Percentiles rank a stretch among this genome's conserved stretches.
Evolutionary conservation across 1,284 basidiomycete genomes (phyloP).

Genomic region (Cutaneotrichosporon sp.): DNA sequence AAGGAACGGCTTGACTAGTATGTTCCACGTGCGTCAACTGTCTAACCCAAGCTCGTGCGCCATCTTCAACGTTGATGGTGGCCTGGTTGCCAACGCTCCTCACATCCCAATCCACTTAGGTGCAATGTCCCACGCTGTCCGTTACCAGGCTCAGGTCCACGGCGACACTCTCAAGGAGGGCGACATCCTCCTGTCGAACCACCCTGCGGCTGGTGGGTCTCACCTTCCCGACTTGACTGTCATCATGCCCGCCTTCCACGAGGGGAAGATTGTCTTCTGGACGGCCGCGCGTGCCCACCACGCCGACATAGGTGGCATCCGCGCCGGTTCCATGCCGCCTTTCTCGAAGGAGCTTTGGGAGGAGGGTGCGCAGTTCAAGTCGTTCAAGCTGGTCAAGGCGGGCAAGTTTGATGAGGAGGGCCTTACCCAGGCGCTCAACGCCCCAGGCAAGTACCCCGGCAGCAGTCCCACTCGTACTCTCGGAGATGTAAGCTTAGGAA

Average conservation of each 20-base stretch:
- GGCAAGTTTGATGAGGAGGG: conserved; percentile 59
- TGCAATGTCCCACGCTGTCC: conserved; percentile 45
- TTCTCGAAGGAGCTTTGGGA: conserved; percentile 55
- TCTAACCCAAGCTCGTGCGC: conserved; percentile 48
- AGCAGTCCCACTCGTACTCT: conserved; percentile 81
- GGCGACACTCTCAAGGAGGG: conserved; percentile 45
- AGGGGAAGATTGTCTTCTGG: conserved; percentile 49
- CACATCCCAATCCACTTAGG: conserved; percentile 49
- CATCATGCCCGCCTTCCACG: conserved; percentile 46
- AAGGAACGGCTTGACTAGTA: conserved; percentile 47
- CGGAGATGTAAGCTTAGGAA: conserved; percentile 62
- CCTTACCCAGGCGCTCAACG: conserved; percentile 78
- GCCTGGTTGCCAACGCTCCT: conserved; percentile 59
- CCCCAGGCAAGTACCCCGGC: conserved; percentile 79
- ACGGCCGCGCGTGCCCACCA: conserved; percentile 53
- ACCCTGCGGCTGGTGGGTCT: conserved; percentile 57
- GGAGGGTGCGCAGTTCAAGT: conserved; percentile 55
- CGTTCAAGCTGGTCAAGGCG: conserved; percentile 59
- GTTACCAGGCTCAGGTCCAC: conserved; percentile 38
- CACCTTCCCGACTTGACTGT: conserved; percentile 58
- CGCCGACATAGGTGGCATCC: conserved; percentile 53
- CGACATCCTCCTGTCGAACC: conserved; percentile 58
- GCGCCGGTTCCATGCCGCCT: conserved; percentile 56
- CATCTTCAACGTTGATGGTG: conserved; percentile 54
- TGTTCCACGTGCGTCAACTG: not conserved